Evolutionary conservation across 306 rosid species (phyloP).

Genomic region (Canavalia ensiformis): DNA sequence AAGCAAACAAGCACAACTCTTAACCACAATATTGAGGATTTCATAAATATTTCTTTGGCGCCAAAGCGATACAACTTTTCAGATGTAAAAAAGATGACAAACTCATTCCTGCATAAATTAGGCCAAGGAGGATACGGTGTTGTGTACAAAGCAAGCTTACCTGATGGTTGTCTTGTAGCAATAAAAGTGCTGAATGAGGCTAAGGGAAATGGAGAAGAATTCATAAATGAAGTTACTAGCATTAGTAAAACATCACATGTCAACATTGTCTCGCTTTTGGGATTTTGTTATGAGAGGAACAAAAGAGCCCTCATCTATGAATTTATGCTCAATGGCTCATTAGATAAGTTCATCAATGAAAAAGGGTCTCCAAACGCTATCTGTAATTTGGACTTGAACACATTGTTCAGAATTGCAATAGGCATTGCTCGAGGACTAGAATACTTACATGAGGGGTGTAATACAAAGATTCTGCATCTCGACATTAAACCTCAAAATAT

Average conservation of each 20-base stretch:
- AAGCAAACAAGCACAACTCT: background rate
- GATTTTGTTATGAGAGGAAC: conserved; percentile 48
- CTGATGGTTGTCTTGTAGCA: no score
- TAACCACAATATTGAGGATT: conserved; percentile 5
- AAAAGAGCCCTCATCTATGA: conserved; percentile 61
- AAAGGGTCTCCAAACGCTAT: background rate
- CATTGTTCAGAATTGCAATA: conserved; percentile 31
- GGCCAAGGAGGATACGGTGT: no score
- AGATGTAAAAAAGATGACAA: conserved; percentile 48
- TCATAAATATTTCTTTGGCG: background rate
- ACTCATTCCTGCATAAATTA: conserved; percentile 35
- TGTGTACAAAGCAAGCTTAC: no score
- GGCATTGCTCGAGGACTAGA: conserved; percentile 61
- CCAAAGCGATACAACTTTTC: conserved; percentile 46
- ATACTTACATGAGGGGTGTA: conserved; percentile 58
- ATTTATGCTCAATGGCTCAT: conserved; percentile 57
- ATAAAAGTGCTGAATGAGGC: conserved; percentile 26
- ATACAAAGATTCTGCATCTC: conserved; percentile 53
- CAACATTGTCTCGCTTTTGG: conserved; percentile 57
- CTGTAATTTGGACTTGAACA: conserved; percentile 40
- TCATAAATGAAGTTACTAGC: conserved; percentile 58
- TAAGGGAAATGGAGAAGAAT: conserved; percentile 53
- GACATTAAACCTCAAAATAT: conserved; percentile 53
- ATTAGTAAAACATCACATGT: conserved; percentile 57
- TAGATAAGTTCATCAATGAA: conserved; percentile 50